Evolutionary conservation across 176 grass and related monocot species (phyloP), one percentile per base, ranked within the genome.

Genomic region (Zea mays): DNA sequence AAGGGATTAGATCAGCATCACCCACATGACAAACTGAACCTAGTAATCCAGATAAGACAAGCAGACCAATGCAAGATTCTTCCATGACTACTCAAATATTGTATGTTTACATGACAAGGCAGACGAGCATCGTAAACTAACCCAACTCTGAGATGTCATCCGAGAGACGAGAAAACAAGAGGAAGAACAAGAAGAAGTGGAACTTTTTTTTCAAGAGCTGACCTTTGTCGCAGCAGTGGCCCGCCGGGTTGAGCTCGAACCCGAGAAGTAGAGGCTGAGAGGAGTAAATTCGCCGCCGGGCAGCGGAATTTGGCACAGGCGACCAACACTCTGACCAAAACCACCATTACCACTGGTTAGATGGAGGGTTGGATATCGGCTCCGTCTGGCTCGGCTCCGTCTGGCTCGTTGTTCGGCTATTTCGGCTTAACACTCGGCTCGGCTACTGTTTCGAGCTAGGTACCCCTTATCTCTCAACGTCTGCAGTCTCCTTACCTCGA

Each of bases 161-260:
- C 2, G 50, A 54, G 50, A 54, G 50, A 54, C 17, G 15, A 55
- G 54, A 56, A 56, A 19, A 43, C 43, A 42, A 56, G 19, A 39
- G 16, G 2, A 16, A 3, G 15, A n/a, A 37, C 62, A 5, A 10
- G 10, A 50, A 35, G 47, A 14, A 16, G 4, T 4, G 1, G 34
- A 19, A 2, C 1, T 38, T 49, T 36, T 5, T 54, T 49, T 3
- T 5, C 3, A 56, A 61, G 58, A 44, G 12, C 62, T 77, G 41
- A 89, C 91, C 85, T 83, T 59, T 6, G 74, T 69, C 43, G 83
- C 74, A 21, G 65, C 37, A 4, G 67, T 20, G 49, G 13, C 3
- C 66, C 40, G 47, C 46, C 14, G 6, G 46, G 5, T 16, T 64
- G 70, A 63, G 62, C 61, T 59, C 46, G 65, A 33, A 20, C 62